Evolutionary conservation across 331 rosid genomes (phyloP), one percentile per base, ranked within the genome.

Genomic region (Rhamnella rubrinervis): DNA sequence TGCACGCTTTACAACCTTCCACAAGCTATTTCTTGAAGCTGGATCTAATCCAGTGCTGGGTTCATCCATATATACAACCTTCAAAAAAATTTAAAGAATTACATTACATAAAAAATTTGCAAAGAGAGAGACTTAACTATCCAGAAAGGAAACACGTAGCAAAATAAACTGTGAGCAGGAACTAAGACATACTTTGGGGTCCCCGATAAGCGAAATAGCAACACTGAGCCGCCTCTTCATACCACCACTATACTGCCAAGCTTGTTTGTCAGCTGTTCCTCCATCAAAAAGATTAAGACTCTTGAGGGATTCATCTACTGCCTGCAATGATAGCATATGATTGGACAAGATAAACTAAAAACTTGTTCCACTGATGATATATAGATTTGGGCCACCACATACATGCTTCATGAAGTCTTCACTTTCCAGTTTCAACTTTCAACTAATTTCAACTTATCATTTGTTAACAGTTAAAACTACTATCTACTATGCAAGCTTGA

Each of bases 51-150:
- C 93, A 13, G 85, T 81, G 50, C 96, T 91, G 16, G 97, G 97
- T 74, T 91, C 97, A 66, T 91, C 97, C 97, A 88, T 88, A 65
- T 91, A 88, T 60, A 88, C 96, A 73, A 91, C 97, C 96, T 80
- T 26, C 5, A 8, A 8, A n/a, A 47, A 50, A 7, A 37, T 50
- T 40, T 31, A 47, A 46, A 68, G 10, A 59, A 2, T 4, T 35
- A 28, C 13, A 44, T 44, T 44, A 14, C 49, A 44, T 8, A 8
- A 44, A 8, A 44, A 4, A 2, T 44, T 8, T 10, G 11, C 13
- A 44, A 0, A 14, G 14, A 44, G 3, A 44, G 3, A 10, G 49
- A 1, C 16, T 2, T 14, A 44, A 3, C 11, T 8, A 28, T 28
- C 2, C 66, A 38, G 64, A 39, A 71, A 63, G 52, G 62, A 18